Base-by-base conservation (phyloP, 768 basidiomycete species). In the Mycena rebaudengoi region DNA sequence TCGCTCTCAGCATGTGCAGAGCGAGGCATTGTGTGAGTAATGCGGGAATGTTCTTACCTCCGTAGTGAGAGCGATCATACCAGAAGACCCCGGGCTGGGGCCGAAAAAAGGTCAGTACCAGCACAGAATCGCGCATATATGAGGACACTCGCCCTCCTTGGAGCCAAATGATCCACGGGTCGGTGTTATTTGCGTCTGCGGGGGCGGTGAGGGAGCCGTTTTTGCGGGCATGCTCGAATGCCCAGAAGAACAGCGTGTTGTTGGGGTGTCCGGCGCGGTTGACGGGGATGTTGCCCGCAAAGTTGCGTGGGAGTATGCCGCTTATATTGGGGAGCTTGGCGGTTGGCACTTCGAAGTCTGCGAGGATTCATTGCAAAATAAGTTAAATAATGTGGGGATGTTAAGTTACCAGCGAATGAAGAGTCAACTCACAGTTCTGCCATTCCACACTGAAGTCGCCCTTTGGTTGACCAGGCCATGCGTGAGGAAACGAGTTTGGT, bases 101-200 rank as follows among this genome's bases (percentile, higher is more conserved):
- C 20, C 54, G 21, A 26, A 43, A 60, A 23, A 28, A 43, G 3
- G 41, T 52, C 39, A 25, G 25, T 29, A 57, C 40, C 18, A 33
- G 49, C 32, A 86, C 87, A 87, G 21, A 11, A 20, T 21, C 11
- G 7, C 7, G n/a, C n/a, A n/a, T n/a, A n/a, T 25, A 16, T 5
- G 45, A 35, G 7, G 43, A 40, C 28, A 18, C 46, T 49, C 46
- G 55, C 61, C 62, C 89, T 75, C 89, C 90, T 63, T 90, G 89
- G 35, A 91, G 73, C 90, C 90, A 91, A 35, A 91, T 86, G 8
- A 83, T 82, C 90, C 90, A 91, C 2, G 90, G 90, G 33, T 86
- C 79, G 16, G 55, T 46, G 28, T 74, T 78, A 7, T 68, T 69
- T 16, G 70, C 67, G 45, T 45, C 28, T 16, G 63, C 56, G 6